These are phyloP conservation scores for Viola odorata DNA, from an alignment of 345 rosid species.

Conservation along the genomic window DNA sequence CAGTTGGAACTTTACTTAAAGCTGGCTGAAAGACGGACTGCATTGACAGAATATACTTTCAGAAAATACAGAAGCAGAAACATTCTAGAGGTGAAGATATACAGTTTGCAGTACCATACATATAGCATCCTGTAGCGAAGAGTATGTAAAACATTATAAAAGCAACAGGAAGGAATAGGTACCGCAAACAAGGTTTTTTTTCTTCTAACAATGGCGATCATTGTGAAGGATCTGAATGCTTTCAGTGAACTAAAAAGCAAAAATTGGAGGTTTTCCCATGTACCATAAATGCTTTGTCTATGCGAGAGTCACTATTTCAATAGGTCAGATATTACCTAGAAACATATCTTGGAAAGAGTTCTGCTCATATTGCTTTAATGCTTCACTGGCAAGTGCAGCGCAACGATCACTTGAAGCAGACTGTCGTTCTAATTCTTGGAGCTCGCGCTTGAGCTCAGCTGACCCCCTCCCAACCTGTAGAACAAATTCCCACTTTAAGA, in stretches of 20 bases:
- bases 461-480: slow-evolving; percentile 57
- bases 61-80: background rate
- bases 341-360: slow-evolving; percentile 40
- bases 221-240: background rate
- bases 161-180: background rate
- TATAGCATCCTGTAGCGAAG: background rate
- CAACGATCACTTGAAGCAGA: slow-evolving; percentile 39
- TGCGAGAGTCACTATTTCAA: no score
- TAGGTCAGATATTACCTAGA: slow-evolving; percentile 40
- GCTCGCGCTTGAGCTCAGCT: slow-evolving; percentile 50
- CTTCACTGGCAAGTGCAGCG: slow-evolving; percentile 47
- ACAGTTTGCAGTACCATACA: no score
- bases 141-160: background rate
- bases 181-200: background rate
- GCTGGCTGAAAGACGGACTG: background rate
- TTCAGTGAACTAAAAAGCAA: background rate
- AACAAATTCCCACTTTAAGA: slow-evolving; percentile 8
- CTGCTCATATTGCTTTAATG: slow-evolving; percentile 42
- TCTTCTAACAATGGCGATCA: background rate
- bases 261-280: background rate
- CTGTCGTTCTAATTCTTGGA: slow-evolving; percentile 49
- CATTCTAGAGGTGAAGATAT: background rate
- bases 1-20: background rate
- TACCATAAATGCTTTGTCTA: no score
- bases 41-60: background rate